Conservation (phyloP, 257 asterid species). For the Cruciata laevipes region DNA sequence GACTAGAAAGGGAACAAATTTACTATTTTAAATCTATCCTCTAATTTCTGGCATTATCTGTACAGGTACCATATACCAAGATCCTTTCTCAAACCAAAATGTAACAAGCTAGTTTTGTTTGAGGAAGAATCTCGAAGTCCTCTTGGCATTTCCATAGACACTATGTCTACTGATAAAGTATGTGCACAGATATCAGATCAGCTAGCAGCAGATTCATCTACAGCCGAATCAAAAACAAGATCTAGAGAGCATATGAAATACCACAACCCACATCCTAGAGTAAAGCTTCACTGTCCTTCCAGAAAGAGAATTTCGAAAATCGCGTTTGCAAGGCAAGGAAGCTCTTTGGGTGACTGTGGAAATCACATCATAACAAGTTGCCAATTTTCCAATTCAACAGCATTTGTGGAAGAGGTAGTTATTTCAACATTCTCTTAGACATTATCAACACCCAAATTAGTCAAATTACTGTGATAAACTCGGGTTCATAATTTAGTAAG, state of each 20-base stretch:
- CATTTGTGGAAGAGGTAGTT: conserved; percentile 45
- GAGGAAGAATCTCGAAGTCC: conserved; percentile 87
- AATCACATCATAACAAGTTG: conserved; percentile 40
- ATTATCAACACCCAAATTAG: not conserved
- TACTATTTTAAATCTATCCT: not conserved
- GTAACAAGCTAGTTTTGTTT: conserved; percentile 53
- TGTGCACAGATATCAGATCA: conserved; percentile 35
- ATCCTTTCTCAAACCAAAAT: conserved; percentile 55
- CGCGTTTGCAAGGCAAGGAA: conserved; percentile 5
- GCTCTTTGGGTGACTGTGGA: conserved; percentile 35
- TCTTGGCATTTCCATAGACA: conserved; percentile 44
- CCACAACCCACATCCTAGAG: conserved; percentile 9
- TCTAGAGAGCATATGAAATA: not conserved
- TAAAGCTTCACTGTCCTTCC: conserved; percentile 40
- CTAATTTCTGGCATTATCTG: conserved; percentile 4
- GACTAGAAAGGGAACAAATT: not conserved
- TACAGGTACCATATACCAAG: conserved; percentile 81
- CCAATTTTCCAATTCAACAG: conserved; percentile 43
- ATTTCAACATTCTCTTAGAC: not conserved
- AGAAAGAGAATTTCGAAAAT: conserved; percentile 7
- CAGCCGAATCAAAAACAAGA: conserved; percentile 15
- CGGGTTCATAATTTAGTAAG: not conserved
- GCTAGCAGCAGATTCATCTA: conserved; percentile 17
- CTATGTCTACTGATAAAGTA: conserved; percentile 45
- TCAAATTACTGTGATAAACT: not conserved